Conservation (phyloP, 805 yeast genomes). For the Kluyveromyces wickerhamii region DNA sequence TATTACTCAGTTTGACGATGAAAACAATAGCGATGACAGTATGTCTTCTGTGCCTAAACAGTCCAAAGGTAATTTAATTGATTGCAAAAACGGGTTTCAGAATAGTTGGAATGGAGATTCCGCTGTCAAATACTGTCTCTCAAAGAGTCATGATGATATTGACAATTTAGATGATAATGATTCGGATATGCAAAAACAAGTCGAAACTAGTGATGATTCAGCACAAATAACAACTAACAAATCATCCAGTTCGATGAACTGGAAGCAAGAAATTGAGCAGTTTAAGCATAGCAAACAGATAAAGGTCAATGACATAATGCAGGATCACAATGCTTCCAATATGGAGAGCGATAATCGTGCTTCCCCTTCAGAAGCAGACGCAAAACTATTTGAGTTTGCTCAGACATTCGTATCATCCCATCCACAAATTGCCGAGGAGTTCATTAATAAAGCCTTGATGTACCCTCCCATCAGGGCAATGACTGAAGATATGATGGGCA, state of each 20-base stretch:
- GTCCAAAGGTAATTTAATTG: background rate
- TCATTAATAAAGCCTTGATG: conserved; percentile 25
- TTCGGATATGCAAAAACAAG: background rate
- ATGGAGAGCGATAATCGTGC: background rate
- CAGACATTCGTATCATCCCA: conserved; percentile 28
- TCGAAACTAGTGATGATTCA: background rate
- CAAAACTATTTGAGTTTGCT: conserved; percentile 18
- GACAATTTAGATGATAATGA: background rate
- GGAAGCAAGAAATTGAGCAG: conserved; percentile 27
- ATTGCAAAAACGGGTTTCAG: conserved; percentile 9
- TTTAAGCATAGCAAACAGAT: conserved; percentile 26
- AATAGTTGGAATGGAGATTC: conserved; percentile 11
- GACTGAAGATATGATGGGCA: conserved; percentile 72
- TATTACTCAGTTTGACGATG: conserved; percentile 4
- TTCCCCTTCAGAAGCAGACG: background rate
- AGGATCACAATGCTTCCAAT: conserved; percentile 2
- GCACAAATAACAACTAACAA: background rate
- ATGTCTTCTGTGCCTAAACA: background rate
- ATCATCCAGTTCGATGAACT: conserved; percentile 17
- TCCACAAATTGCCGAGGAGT: conserved; percentile 28
- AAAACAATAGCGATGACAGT: conserved; percentile 3
- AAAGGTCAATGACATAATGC: conserved; percentile 6
- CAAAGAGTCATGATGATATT: conserved; percentile 4
- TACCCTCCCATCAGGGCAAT: conserved; percentile 46
- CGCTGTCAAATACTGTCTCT: conserved; percentile 18